A percentile compares a stretch with the other conserved stretches of the same genome.
phyloP scores from a whole-genome alignment of 805 yeast genomes.

The Clavispora vitiphila region DNA sequence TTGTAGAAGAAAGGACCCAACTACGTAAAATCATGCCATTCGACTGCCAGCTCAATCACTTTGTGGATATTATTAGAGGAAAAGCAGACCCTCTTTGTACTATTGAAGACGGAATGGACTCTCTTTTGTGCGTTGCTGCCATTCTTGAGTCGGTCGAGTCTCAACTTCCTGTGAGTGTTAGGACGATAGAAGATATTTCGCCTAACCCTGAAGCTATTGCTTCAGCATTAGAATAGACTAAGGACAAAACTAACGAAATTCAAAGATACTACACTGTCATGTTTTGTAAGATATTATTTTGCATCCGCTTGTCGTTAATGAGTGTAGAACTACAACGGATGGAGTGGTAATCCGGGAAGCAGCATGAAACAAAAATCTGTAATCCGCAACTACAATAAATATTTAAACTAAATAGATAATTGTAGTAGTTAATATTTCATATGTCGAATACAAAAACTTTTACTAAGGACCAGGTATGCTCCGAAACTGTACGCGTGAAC shows the following conservation, averaged over 20 bases:
- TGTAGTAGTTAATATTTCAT: too few relatives aligned
- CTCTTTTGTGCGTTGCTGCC: slow-evolving; percentile 33
- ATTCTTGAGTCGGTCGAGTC: slow-evolving; percentile 29
- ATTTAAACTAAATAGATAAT: too few relatives aligned
- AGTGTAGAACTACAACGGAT: too few relatives aligned
- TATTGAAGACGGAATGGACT: slow-evolving; percentile 35
- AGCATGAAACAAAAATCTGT: too few relatives aligned
- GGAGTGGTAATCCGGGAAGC: too few relatives aligned
- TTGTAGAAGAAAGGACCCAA: slow-evolving; percentile 12
- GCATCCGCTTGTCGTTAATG: too few relatives aligned
- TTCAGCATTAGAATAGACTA: neutral
- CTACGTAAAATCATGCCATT: slow-evolving; percentile 24
- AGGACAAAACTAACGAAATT: neutral
- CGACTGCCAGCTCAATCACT: slow-evolving; percentile 34
- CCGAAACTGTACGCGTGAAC: neutral
- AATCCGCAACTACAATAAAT: too few relatives aligned
- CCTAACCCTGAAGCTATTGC: slow-evolving; percentile 1
- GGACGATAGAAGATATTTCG: slow-evolving; percentile 17
- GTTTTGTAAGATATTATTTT: neutral
- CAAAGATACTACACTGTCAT: neutral
- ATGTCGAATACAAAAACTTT: too few relatives aligned
- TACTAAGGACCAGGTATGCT: too few relatives aligned
- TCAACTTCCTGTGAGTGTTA: slow-evolving; percentile 29
- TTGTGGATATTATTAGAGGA: slow-evolving; percentile 30
- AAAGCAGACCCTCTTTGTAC: slow-evolving; percentile 25